A percentile compares a stretch with the other conserved stretches of the same genome.
These are phyloP conservation scores for Auricularia heimuer DNA, from an alignment of 768 basidiomycete genomes.

Conservation along the genomic window DNA sequence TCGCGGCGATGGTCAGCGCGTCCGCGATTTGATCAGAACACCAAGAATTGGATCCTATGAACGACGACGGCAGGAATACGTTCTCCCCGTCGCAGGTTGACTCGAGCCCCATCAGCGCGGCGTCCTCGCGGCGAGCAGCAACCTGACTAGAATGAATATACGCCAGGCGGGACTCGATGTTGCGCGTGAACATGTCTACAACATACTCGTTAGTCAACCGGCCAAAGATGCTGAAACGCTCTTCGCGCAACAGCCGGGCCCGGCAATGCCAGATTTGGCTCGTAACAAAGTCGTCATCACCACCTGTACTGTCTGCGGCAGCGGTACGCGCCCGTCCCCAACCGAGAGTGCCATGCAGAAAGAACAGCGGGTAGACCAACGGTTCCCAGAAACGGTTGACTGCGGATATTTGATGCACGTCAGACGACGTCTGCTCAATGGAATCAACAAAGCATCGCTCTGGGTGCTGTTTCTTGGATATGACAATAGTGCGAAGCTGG, in stretches of 20 bases:
- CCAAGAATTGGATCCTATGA: not conserved
- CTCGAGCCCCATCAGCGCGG: no score
- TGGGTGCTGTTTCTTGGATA: no score
- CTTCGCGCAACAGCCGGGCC: no score
- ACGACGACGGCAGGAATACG: no score
- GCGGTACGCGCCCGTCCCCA: conserved; percentile 25
- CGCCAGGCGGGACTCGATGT: conserved; percentile 22
- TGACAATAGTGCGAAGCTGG: no score
- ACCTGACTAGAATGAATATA: conserved; percentile 25
- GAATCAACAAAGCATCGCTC: no score
- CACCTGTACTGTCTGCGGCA: not conserved
- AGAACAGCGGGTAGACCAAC: conserved; percentile 27
- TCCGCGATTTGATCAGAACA: conserved; percentile 31
- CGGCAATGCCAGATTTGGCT: no score
- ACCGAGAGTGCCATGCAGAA: conserved; percentile 26
- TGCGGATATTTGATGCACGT: conserved; percentile 16
- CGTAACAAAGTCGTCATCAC: no score
- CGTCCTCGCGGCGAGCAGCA: conserved; percentile 10
- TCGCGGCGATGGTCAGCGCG: conserved; percentile 24
- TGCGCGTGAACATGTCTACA: conserved; percentile 30
- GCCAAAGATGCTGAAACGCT: conserved; percentile 25
- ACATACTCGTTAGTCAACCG: conserved; percentile 25
- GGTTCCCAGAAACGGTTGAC: conserved; percentile 28
- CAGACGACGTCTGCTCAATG: no score
- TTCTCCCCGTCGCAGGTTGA: no score